Evolutionary conservation across 768 basidiomycete genomes (phyloP), one percentile per base, ranked within the genome.

Genomic region (Coprinopsis cinerea): DNA sequence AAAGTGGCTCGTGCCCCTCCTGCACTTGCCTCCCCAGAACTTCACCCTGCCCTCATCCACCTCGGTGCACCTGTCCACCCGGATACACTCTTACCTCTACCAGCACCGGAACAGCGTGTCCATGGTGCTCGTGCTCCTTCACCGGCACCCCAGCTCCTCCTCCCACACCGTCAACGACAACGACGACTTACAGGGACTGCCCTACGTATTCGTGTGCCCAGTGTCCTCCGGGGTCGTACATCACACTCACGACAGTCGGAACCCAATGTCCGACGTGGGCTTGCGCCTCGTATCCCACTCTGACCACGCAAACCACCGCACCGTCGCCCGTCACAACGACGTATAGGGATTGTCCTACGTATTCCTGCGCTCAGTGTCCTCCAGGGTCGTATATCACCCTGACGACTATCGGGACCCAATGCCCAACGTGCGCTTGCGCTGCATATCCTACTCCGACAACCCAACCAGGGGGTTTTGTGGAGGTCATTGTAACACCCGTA

Each of bases 361-460:
- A 41, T 26, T 49, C 48, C 6, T 49, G 48, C 24, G 25, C 48
- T 3, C 24, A 27, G 23, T 49, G 48, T 32, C 15, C 15, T 14
- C 15, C 26, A 1, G 28, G 48, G 6, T 49, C 48, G 37, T 49
- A 28, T 7, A 49, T 49, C 48, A 49, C 48, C 10, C 23, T 41
- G 7, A 49, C 48, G 14, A 20, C 48, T 4, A 41, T 22, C 15
- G 48, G 39, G 23, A 42, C 48, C 24, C 14, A 9, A 6, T 49
- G 48, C n/a, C 48, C 48, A 10, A 15, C 35, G 15, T 48, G 47
- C 25, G 24, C 22, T 6, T 43, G 41, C 23, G 41, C 41, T 24
- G 22, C 41, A 10, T 43, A 43, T 25, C 23, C 36, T 9, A 39
- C 36, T n/a, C n/a, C n/a, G n/a, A n/a, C n/a, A n/a, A n/a, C n/a